Evolutionary conservation across 345 rosid species (phyloP).

Genomic region (Salix purpurea): DNA sequence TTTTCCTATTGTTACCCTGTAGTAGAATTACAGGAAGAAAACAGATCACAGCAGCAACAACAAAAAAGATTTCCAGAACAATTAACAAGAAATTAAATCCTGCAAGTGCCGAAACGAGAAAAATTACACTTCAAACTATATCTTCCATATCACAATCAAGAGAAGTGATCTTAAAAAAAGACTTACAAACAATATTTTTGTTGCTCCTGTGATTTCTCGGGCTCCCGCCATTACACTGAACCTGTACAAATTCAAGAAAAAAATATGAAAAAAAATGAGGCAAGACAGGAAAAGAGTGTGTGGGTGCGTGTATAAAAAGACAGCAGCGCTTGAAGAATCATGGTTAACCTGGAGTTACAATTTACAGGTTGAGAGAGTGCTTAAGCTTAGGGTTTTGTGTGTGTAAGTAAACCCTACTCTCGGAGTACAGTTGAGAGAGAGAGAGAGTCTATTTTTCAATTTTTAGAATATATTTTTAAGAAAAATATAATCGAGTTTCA

Average conservation of each 20-base stretch:
- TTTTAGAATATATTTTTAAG: too few species aligned
- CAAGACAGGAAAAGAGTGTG: background rate
- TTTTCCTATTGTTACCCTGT: constrained; percentile 17
- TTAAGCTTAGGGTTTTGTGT: background rate
- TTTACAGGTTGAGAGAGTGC: background rate
- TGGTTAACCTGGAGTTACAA: background rate
- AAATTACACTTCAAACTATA: background rate
- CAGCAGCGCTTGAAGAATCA: background rate
- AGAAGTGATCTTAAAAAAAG: background rate
- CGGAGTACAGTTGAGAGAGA: background rate
- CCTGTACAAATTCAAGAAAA: background rate
- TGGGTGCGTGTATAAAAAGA: background rate
- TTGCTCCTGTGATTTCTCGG: background rate
- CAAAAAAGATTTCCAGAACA: background rate
- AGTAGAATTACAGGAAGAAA: background rate
- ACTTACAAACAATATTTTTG: constrained; percentile 10
- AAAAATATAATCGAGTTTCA: too few species aligned
- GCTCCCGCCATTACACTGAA: constrained; percentile 9
- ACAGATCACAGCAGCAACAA: background rate
- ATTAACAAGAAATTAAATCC: background rate
- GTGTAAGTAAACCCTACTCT: background rate
- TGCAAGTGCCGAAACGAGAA: background rate
- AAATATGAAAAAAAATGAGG: background rate
- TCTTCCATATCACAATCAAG: background rate
- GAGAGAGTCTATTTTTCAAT: too few species aligned